These are phyloP conservation scores for Plectosphaerella sp. DNA, from an alignment of 2,329 filamentous ascomycete species.

Conservation along the genomic window DNA sequence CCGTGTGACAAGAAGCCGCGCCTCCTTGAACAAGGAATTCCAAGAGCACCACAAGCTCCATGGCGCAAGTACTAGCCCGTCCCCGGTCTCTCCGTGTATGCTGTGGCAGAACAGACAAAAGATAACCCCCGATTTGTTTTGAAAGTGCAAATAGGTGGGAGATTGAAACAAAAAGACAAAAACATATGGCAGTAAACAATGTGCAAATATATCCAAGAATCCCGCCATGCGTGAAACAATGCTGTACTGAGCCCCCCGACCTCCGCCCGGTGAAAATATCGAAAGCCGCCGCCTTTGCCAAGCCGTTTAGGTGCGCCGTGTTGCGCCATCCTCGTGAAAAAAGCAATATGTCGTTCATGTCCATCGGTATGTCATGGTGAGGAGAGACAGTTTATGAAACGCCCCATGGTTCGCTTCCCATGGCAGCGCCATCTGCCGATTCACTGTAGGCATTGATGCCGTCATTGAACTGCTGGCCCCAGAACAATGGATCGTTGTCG, in stretches of 20 bases:
- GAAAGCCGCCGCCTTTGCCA: background rate
- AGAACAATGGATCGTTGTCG: conserved; percentile 47
- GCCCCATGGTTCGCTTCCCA: conserved; percentile 9
- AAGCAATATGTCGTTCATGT: background rate
- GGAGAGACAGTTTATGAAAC: background rate
- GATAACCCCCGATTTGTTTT: too few relatives aligned
- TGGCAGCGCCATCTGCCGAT: conserved; percentile 18
- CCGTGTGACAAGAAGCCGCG: too few relatives aligned
- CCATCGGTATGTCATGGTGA: background rate
- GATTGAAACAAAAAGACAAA: too few relatives aligned
- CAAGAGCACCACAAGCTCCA: too few relatives aligned
- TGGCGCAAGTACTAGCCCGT: too few relatives aligned
- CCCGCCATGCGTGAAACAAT: background rate
- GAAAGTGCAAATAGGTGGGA: too few relatives aligned
- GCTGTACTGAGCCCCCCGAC: background rate
- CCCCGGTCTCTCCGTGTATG: too few relatives aligned
- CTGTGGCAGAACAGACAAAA: too few relatives aligned
- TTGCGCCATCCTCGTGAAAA: background rate
- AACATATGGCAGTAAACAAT: too few relatives aligned
- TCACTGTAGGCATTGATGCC: conserved; percentile 23
- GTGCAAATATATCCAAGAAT: too few relatives aligned
- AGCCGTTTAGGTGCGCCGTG: background rate
- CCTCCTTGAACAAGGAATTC: too few relatives aligned
- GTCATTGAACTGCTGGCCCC: conserved; percentile 41
- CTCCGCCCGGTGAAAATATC: background rate